phyloP scores from a whole-genome alignment of 495 filamentous ascomycete genomes.

The Hypoxylon subgilvum region DNA sequence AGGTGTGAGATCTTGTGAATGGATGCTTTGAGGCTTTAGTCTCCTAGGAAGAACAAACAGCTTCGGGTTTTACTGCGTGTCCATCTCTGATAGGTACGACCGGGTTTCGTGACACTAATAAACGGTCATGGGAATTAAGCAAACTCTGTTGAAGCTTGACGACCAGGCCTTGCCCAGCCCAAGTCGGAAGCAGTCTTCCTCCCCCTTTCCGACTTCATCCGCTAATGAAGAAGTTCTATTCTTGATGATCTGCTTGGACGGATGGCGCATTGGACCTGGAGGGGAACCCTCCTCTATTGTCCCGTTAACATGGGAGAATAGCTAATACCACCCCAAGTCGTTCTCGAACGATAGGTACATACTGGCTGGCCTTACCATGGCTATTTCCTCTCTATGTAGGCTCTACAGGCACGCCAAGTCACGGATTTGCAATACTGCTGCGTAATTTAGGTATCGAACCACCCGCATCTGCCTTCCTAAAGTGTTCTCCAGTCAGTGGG shows the following conservation, averaged over 20 bases:
- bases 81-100: slow-evolving; percentile 31
- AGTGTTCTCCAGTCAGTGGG: slow-evolving; percentile 7
- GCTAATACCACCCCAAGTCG: slow-evolving; percentile 22
- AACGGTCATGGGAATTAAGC: slow-evolving; percentile 29
- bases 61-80: slow-evolving; percentile 16
- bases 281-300: slow-evolving; percentile 10
- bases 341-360: slow-evolving; percentile 2
- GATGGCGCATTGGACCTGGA: neutral
- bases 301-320: slow-evolving; percentile 6
- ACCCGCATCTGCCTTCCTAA: slow-evolving; percentile 30
- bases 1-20: slow-evolving; percentile 3
- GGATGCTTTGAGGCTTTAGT: slow-evolving; percentile 13
- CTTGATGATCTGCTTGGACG: slow-evolving; percentile 8
- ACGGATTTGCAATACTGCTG: slow-evolving; percentile 17
- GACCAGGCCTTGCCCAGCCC: slow-evolving; percentile 6
- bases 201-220: slow-evolving; percentile 29
- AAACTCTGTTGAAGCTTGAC: slow-evolving; percentile 18
- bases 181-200: slow-evolving; percentile 5
- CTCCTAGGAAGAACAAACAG: slow-evolving; percentile 2
- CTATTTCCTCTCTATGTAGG: slow-evolving; percentile 9
- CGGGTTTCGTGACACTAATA: slow-evolving; percentile 12
- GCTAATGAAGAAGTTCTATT: slow-evolving; percentile 5
- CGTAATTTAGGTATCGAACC: slow-evolving; percentile 19
- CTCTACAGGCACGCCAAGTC: slow-evolving; percentile 24
- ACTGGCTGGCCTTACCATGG: slow-evolving; percentile 19